Base-by-base conservation (phyloP, 805 yeast genomes). In the Saitoella complicata region DNA sequence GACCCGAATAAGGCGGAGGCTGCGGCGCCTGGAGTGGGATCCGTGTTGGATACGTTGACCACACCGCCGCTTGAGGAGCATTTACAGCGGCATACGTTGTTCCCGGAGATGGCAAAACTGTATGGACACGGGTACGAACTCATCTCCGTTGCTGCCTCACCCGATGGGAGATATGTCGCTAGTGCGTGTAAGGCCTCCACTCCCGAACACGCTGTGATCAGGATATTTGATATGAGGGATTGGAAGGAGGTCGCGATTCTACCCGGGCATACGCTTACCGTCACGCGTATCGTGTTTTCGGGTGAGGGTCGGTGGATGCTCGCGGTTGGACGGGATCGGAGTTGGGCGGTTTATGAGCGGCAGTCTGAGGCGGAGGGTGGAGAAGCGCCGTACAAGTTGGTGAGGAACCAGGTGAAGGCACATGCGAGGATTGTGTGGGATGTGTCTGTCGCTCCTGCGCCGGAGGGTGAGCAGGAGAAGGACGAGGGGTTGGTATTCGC, bases 371-470 rank as follows among this genome's bases (percentile, higher is more conserved):
- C 11, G 11, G 10, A 30, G 12, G 57, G 63, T 32, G 64, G 58
- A 11, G 53, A 55, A 9, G 64, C 68, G 39, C 59, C 60, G 13
- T 71, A 72, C 48, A 58, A 62, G 12, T 60, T 74, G 45, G 56
- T 53, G 31, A 47, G 46, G 39, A 52, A 62, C 12, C 69, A 72
- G 45, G 73, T 73, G 34, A 84, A 80, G 58, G 95, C 95, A 0
- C 99, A 93, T 57, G 61, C 80, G 1, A 75, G 96, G 61, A 88
- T 91, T 54, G 75, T 91, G 38, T 93, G 98, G 98, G 97, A 91
- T 63, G 78, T 88, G 58, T 73, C 81, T 36, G 91, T 96, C 95
- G 65, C 78, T 0, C 84, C 86, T 9, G 13, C 33, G 13, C n/a
- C 13, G 2, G 43, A 37, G 11, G 32, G 7, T 6, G 29, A 12